phyloP scores from a whole-genome alignment of 257 asterid genomes.

The Capsicum pubescens region DNA sequence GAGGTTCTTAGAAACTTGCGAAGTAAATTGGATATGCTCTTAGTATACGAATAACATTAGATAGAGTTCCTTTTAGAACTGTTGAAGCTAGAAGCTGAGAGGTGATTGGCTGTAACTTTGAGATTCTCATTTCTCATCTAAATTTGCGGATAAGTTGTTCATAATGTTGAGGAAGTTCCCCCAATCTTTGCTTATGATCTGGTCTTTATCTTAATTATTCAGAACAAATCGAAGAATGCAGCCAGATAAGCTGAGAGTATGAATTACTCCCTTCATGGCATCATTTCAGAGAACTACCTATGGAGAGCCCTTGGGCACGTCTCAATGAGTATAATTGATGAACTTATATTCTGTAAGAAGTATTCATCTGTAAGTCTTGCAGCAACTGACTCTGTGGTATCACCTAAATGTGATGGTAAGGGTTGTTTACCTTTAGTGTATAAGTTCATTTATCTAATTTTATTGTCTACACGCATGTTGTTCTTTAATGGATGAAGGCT shows the following conservation, averaged over 20 bases:
- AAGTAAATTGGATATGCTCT: conserved; percentile 41
- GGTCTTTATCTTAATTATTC: not conserved
- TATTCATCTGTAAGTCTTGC: conserved; percentile 20
- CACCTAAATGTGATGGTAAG: not conserved
- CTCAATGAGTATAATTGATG: not conserved
- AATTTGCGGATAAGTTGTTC: not conserved
- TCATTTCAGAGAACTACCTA: not conserved
- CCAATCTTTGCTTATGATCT: not conserved
- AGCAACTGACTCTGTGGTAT: not conserved
- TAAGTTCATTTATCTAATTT: not conserved
- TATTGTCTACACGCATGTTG: not conserved
- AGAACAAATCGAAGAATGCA: not conserved
- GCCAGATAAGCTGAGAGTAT: not conserved
- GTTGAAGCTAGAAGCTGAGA: conserved; percentile 11
- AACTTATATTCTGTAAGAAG: conserved; percentile 19
- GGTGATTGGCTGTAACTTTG: not conserved
- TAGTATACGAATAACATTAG: conserved; percentile 61
- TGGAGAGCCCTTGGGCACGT: not conserved
- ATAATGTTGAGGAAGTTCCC: not conserved
- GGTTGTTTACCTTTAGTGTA: not conserved
- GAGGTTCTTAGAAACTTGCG: not conserved
- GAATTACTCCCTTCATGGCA: not conserved
- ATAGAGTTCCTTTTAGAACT: not conserved
- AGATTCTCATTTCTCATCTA: not conserved
- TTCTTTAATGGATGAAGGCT: not conserved